Evolutionary conservation across 129 eudicot species (phyloP).

Genomic region (Apium graveolens): DNA sequence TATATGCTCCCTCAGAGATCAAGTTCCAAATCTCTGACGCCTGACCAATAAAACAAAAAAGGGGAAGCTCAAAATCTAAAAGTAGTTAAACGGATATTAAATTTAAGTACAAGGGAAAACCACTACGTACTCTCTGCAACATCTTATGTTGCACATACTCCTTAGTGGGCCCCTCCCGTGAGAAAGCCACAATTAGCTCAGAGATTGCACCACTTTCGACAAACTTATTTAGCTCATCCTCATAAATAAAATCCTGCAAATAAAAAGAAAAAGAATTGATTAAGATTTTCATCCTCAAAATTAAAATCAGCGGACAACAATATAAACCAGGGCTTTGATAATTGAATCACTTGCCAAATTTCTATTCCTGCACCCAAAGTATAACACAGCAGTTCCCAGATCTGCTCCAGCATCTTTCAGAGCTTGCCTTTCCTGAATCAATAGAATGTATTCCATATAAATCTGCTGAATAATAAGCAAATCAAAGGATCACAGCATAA

Average conservation of each 20-base stretch:
- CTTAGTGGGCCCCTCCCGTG: slow-evolving; percentile 76
- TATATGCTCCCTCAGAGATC: slow-evolving; percentile 51
- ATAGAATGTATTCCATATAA: background rate
- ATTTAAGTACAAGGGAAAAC: slow-evolving; percentile 28
- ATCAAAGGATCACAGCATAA: background rate
- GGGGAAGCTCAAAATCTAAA: slow-evolving; percentile 16
- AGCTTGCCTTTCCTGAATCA: slow-evolving; percentile 61
- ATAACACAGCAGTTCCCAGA: slow-evolving; percentile 62
- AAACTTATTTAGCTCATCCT: slow-evolving; percentile 59
- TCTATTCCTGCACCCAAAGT: slow-evolving; percentile 82
- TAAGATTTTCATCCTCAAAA: background rate
- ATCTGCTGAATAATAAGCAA: background rate
- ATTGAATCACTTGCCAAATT: slow-evolving; percentile 51
- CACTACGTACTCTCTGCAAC: slow-evolving; percentile 54
- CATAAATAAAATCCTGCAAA: slow-evolving; percentile 50
- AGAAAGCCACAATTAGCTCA: slow-evolving; percentile 75
- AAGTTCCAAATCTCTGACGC: slow-evolving; percentile 70
- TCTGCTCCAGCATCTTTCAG: slow-evolving; percentile 63
- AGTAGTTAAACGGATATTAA: background rate
- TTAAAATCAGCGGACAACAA: background rate
- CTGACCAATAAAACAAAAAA: slow-evolving; percentile 24
- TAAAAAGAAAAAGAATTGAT: background rate
- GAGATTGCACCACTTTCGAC: slow-evolving; percentile 66
- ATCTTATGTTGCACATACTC: slow-evolving; percentile 83
- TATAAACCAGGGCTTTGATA: slow-evolving; percentile 2